A percentile compares a stretch with the other conserved stretches of the same genome.
Conservation (phyloP, 2,329 filamentous ascomycete genomes). For the Teratosphaeria gauchensis region DNA sequence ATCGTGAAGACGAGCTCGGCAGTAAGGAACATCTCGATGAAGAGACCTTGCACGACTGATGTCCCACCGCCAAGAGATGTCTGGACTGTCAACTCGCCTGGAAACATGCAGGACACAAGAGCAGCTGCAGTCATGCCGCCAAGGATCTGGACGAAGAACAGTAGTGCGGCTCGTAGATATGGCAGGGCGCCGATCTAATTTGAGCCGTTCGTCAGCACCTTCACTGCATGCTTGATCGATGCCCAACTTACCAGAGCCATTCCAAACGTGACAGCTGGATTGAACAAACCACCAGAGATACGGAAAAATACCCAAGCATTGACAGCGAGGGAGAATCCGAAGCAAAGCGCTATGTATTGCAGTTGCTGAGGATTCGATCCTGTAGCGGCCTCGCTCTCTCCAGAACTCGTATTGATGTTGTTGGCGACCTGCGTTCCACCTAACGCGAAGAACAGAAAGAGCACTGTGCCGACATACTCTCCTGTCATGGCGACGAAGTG, state of each 20-base stretch:
- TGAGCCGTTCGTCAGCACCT: neutral
- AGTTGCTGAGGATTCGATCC: slow-evolving; percentile 28
- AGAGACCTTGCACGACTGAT: slow-evolving; percentile 28
- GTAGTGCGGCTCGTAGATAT: slow-evolving; percentile 24
- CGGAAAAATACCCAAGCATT: slow-evolving; percentile 33
- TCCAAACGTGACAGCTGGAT: slow-evolving; percentile 25
- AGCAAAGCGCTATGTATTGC: slow-evolving; percentile 30
- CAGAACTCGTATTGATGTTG: slow-evolving; percentile 21
- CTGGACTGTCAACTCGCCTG: slow-evolving; percentile 27
- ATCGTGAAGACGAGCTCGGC: slow-evolving; percentile 33
- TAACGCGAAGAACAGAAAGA: slow-evolving; percentile 39
- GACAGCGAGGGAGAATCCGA: slow-evolving; percentile 33
- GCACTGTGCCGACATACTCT: slow-evolving; percentile 36
- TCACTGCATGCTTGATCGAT: too few relatives aligned
- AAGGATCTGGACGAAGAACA: slow-evolving; percentile 29
- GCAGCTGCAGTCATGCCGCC: slow-evolving; percentile 29
- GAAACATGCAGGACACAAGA: slow-evolving; percentile 28
- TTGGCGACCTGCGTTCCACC: slow-evolving; percentile 38
- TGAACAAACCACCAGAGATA: slow-evolving; percentile 28
- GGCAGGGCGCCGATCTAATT: slow-evolving; percentile 25
- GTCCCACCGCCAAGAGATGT: slow-evolving; percentile 28
- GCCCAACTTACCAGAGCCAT: slow-evolving; percentile 16
- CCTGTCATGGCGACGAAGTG: slow-evolving; percentile 25
- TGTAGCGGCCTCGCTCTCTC: slow-evolving; percentile 12
- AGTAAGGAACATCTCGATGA: slow-evolving; percentile 33